phyloP scores from a whole-genome alignment of 2,329 filamentous ascomycete genomes.

The Sarocladium oryzae region DNA sequence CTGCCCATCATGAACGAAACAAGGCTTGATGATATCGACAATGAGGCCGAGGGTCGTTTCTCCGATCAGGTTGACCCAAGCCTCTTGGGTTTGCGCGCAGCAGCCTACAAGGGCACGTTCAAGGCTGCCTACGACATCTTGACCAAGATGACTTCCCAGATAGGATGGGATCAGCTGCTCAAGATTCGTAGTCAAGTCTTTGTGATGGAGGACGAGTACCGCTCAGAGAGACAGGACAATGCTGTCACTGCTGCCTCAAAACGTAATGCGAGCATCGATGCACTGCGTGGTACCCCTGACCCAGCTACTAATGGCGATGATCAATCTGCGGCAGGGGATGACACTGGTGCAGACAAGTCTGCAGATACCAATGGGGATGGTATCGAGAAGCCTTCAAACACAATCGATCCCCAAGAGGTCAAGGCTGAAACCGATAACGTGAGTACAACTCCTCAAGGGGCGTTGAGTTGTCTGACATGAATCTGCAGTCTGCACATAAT shows the following conservation, averaged over 20 bases:
- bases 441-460: constrained; percentile 24
- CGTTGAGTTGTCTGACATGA: not conserved
- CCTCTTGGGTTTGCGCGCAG: constrained; percentile 76
- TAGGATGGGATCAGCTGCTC: constrained; percentile 94
- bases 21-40: constrained; percentile 91
- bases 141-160: constrained; percentile 92
- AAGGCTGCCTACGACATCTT: constrained; percentile 89
- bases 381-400: constrained; percentile 74
- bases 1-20: constrained; percentile 85
- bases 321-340: constrained; percentile 29
- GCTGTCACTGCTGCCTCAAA: constrained; percentile 42
- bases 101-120: constrained; percentile 90
- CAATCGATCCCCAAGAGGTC: constrained; percentile 68
- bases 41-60: constrained; percentile 74
- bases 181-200: constrained; percentile 96
- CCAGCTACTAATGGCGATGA: constrained; percentile 43
- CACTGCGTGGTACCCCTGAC: constrained; percentile 64
- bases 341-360: constrained; percentile 21
- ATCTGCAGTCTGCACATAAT: constrained; percentile 49
- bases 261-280: constrained; percentile 74
- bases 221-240: constrained; percentile 71
- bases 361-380: constrained; percentile 32
- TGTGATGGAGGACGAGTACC: constrained; percentile 99
- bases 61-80: constrained; percentile 83
- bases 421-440: constrained; percentile 71